A percentile compares a stretch with the other conserved stretches of the same genome.
Conservation (phyloP, 352 stramenopile genomes). For the Phytophthora fragariae region DNA sequence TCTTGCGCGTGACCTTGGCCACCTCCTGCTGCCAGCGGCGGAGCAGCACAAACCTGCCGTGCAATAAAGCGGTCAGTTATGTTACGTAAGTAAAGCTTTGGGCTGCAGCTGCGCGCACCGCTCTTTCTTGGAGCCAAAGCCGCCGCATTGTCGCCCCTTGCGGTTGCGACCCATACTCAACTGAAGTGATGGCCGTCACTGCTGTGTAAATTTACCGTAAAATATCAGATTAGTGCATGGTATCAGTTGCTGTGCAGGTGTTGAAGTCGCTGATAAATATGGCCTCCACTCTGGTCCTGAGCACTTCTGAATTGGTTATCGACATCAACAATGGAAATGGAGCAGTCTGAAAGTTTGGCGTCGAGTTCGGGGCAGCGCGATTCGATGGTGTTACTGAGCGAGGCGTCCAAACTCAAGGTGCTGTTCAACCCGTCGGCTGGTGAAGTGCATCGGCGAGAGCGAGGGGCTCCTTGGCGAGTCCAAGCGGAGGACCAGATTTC, state of each 20-base stretch:
- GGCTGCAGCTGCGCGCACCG: slow-evolving; percentile 28
- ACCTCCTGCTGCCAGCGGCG: slow-evolving; percentile 70
- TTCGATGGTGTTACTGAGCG: slow-evolving; percentile 27
- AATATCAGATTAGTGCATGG: slow-evolving; percentile 16
- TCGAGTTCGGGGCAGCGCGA: slow-evolving; percentile 20
- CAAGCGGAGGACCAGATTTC: slow-evolving; percentile 51
- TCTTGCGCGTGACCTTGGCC: slow-evolving; percentile 53
- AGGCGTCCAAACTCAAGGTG: slow-evolving; percentile 48
- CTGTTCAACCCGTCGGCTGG: slow-evolving; percentile 65
- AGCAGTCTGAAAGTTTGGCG: slow-evolving; percentile 2
- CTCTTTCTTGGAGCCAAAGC: slow-evolving; percentile 80
- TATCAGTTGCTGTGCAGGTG: background rate
- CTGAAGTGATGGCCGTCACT: slow-evolving; percentile 13
- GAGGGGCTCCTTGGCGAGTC: slow-evolving; percentile 57
- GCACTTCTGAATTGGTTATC: slow-evolving; percentile 7
- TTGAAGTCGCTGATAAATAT: slow-evolving; percentile 29
- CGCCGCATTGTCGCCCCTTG: slow-evolving; percentile 77
- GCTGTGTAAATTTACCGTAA: background rate
- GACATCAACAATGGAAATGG: slow-evolving; percentile 5
- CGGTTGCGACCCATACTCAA: slow-evolving; percentile 67
- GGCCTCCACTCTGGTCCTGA: background rate
- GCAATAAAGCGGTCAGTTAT: slow-evolving; percentile 9
- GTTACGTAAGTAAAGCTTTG: background rate
- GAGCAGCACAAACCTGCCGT: slow-evolving; percentile 66
- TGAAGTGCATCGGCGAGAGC: slow-evolving; percentile 70